A percentile compares a stretch with the other conserved stretches of the same genome.
Evolutionary conservation across 176 grass and related monocot genomes (phyloP).

Genomic region (Otatea glauca): DNA sequence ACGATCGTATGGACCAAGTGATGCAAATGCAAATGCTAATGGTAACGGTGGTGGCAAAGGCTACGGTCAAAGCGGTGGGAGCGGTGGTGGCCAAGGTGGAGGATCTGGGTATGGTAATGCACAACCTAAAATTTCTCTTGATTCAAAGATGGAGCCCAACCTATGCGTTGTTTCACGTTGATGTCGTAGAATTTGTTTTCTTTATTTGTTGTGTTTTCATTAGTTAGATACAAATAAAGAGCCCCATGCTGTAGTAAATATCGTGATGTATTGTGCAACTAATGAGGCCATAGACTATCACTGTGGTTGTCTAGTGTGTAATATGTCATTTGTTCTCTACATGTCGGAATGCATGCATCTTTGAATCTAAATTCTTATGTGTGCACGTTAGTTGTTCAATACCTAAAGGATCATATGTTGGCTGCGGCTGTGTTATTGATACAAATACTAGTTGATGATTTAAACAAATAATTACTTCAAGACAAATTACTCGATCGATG

Average conservation of each 20-base stretch:
- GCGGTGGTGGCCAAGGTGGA: not conserved
- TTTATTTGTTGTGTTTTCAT: not conserved
- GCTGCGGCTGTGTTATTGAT: no score
- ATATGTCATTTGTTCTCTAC: not conserved
- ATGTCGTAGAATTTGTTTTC: not conserved
- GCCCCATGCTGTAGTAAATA: not conserved
- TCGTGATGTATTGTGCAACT: not conserved
- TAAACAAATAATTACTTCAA: no score
- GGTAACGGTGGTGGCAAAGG: constrained; percentile 9
- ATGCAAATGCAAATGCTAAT: not conserved
- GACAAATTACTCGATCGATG: no score
- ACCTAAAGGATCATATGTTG: no score
- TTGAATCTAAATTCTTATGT: no score
- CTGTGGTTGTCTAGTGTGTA: not conserved
- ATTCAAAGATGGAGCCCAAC: not conserved
- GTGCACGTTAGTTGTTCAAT: no score
- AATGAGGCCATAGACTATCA: not conserved
- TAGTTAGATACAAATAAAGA: constrained; percentile 16
- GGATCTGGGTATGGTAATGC: constrained; percentile 30
- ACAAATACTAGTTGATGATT: no score
- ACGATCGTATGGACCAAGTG: not conserved
- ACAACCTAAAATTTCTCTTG: not conserved
- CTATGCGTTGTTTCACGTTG: fast-evolving
- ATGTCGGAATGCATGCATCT: no score
- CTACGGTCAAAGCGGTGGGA: not conserved